Conservation (phyloP, 2,329 filamentous ascomycete species). For the Xylaria sp. region DNA sequence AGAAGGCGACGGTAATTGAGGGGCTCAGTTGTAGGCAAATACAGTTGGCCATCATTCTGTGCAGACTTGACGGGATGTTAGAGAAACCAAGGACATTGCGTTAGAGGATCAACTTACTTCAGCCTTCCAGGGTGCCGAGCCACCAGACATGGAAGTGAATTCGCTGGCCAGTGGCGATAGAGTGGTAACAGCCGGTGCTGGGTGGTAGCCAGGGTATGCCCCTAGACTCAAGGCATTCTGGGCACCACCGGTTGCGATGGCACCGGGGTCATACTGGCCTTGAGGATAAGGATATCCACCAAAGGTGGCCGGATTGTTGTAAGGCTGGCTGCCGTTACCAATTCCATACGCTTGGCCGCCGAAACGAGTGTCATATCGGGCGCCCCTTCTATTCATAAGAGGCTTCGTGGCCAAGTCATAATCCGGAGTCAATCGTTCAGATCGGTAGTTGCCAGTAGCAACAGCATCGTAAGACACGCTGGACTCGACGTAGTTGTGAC, state of each 20-base stretch:
- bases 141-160: conserved; percentile 54
- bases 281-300: conserved; percentile 34
- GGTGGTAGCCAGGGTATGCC: conserved; percentile 27
- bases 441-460: conserved; percentile 38
- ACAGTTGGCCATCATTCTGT: conserved; percentile 61
- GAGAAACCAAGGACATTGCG: conserved; percentile 17
- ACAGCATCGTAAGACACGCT: conserved; percentile 32
- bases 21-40: conserved; percentile 80
- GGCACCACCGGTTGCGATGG: conserved; percentile 29
- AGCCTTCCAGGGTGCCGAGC: conserved; percentile 45
- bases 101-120: conserved; percentile 39
- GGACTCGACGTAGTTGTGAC: conserved; percentile 39
- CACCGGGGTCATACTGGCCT: conserved; percentile 35
- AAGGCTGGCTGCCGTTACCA: conserved; percentile 25
- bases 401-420: conserved; percentile 44
- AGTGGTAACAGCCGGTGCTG: conserved; percentile 45
- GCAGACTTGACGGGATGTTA: conserved; percentile 35
- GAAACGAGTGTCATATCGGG: conserved; percentile 42
- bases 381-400: conserved; percentile 39
- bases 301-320: conserved; percentile 31
- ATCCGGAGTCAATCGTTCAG: conserved; percentile 46
- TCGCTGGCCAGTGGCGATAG: conserved; percentile 70
- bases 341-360: conserved; percentile 26
- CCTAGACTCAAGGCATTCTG: conserved; percentile 35
- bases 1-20: conserved; percentile 93